Conservation (phyloP, 2,329 filamentous ascomycete genomes). For the Colletotrichum sp. region DNA sequence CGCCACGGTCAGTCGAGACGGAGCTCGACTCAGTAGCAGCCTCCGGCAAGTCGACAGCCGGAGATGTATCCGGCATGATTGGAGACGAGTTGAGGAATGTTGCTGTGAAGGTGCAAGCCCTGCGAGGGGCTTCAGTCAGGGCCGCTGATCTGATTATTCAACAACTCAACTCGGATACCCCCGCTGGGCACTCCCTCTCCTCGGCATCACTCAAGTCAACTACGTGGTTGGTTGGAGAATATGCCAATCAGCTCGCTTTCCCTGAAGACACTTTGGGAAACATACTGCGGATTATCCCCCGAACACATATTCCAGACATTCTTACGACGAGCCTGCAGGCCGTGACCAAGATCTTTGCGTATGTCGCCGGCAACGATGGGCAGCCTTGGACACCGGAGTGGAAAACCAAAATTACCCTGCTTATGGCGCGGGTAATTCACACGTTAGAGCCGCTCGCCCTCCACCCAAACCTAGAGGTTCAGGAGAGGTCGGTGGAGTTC, state of each 20-base stretch:
- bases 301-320: conserved; percentile 64
- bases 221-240: conserved; percentile 90
- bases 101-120: conserved; percentile 86
- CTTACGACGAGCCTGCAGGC: conserved; percentile 85
- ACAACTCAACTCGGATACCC: conserved; percentile 57
- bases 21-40: conserved; percentile 36
- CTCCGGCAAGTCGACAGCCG: conserved; percentile 30
- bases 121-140: conserved; percentile 79
- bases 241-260: conserved; percentile 71
- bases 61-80: conserved; percentile 71
- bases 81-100: conserved; percentile 89
- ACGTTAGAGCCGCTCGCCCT: conserved; percentile 79
- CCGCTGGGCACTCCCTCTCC: conserved; percentile 60
- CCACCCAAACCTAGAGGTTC: conserved; percentile 90
- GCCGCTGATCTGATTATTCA: conserved; percentile 80
- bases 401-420: conserved; percentile 75
- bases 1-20: conserved; percentile 45
- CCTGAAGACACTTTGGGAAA: conserved; percentile 76
- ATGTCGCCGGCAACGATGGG: conserved; percentile 69
- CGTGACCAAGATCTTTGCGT: conserved; percentile 82
- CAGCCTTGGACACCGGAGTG: conserved; percentile 74
- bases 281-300: conserved; percentile 70
- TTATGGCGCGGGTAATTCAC: conserved; percentile 82
- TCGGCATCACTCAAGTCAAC: conserved; percentile 75
- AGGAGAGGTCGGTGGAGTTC: conserved; percentile 93